Evolutionary conservation across 495 filamentous ascomycete species (phyloP), one percentile per base, ranked within the genome.

Genomic region (Geoglossum glabrum): DNA sequence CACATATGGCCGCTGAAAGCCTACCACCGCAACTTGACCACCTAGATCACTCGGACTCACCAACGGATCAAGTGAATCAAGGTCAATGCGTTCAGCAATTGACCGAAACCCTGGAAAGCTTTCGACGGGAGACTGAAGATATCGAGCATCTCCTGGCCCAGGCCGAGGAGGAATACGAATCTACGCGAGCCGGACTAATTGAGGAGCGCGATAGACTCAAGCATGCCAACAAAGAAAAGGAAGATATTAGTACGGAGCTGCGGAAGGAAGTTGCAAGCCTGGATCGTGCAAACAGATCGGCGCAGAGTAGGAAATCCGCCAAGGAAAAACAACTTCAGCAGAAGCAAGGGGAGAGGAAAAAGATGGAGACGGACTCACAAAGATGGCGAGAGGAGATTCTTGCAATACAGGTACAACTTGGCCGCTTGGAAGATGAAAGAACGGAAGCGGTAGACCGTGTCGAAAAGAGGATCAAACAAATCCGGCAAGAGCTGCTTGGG

Each of bases 221-320:
- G 64, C 80, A 83, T 63, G 74, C 79, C 40, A 75, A 88, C 40
- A 88, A 83, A 65, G 87, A 94, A 61, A 89, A 86, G 66, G 87
- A 94, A 59, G 86, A 93, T 59, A 80, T 78, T 28, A 90, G 82
- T n/a, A 79, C 83, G 49, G 83, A 85, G 64, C 67, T 95, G 30
- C 85, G 82, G 64, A 84, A 82, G 57, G 84, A 95, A 62, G 84
- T 90, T 31, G 79, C 84, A 50, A 77, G 78, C 30, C 74, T 92
- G 25, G 89, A 95, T 63, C 81, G 87, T 31, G 73, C 82, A 54
- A 96, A 94, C 69, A 77, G 87, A 54, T 76, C 79, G n/a, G 87
- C 89, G 10, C 84, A 95, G 64, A 83, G 83, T 56, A 80, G 81
- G 63, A 86, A 84, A 64, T 73, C 77, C 0, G 83, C 87, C 62